phyloP scores from a whole-genome alignment of 768 basidiomycete genomes.

The Guyanaporus albipodus region DNA sequence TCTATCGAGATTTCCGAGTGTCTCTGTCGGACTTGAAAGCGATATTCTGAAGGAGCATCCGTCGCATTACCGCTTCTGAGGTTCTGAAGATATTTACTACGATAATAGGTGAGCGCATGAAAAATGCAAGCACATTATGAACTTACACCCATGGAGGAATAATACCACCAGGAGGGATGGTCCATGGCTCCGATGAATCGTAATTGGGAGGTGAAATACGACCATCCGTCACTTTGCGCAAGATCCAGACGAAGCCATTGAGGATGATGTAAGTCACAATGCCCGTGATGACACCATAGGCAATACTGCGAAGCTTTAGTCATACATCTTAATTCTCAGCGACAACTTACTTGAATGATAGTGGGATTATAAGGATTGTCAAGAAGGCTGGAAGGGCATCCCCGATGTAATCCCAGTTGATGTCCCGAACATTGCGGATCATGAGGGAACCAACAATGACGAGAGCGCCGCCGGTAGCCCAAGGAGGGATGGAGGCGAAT shows the following conservation, averaged over 20 bases:
- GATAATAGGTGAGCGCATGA: neutral
- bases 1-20: constrained; percentile 33
- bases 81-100: constrained; percentile 26
- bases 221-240: constrained; percentile 55
- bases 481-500: constrained; percentile 81
- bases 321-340: neutral
- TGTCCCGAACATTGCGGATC: constrained; percentile 81
- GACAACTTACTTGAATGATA: constrained; percentile 64
- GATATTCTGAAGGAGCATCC: constrained; percentile 23
- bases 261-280: constrained; percentile 65
- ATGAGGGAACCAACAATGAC: constrained; percentile 86
- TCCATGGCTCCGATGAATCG: constrained; percentile 64
- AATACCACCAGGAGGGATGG: constrained; percentile 66
- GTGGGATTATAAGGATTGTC: constrained; percentile 72
- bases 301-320: constrained; percentile 51
- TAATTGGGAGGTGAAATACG: constrained; percentile 61
- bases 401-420: constrained; percentile 88
- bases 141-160: constrained; percentile 67
- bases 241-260: constrained; percentile 61
- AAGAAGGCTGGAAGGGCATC: constrained; percentile 87
- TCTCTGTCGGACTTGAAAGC: constrained; percentile 30
- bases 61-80: neutral
- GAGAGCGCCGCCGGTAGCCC: constrained; percentile 85
- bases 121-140: neutral
- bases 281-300: constrained; percentile 85